Evolutionary conservation across 371 early-diverging fungal genomes (phyloP), one percentile per base, ranked within the genome.

Genomic region (Mortierella sp.): DNA sequence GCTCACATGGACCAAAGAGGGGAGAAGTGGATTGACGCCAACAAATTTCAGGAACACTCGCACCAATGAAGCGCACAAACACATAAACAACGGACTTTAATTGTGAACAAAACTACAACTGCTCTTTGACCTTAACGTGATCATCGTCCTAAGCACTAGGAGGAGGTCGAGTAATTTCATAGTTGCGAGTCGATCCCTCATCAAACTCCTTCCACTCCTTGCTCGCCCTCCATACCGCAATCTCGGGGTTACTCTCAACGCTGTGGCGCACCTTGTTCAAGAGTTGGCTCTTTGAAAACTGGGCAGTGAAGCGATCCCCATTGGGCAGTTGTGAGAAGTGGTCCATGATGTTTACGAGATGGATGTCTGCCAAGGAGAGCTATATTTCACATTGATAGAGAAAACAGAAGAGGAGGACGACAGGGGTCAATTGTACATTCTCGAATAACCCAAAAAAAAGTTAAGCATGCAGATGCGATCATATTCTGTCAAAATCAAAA

Each of bases 331-430:
- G 78, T 24, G 81, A 72, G 21, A 80, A 80, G 42, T 80, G 79
- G 48, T 80, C 81, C n/a, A 84, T 78, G 0, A 78, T 42, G 52
- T 84, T 84, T 63, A 76, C 80, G 45, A 80, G 57, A 42, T 84
- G 84, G 54, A 84, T 78, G 34, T 84, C 84, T 24, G 84, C 84
- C 31, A 80, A 70, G 0, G 78, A 75, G 72, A 78, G 58, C 80
- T 84, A 52, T n/a, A 24, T 5, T 11, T 42, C 42, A 38, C 42
- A 38, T 1, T 14, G 42, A n/a, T 11, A 50, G 5, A 58, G 58
- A 10, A 31, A 74, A 24, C 50, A 55, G 13, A 21, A 48, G 42
- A 34, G 31, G 28, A 54, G 31, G 13, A 13, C 7, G 16, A 0
- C 26, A 24, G 55, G 0, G 47, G 54, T 48, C 55, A 70, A 57